Evolutionary conservation across 2,329 filamentous ascomycete genomes (phyloP).

Genomic region (Xylariomycetidae sp.): DNA sequence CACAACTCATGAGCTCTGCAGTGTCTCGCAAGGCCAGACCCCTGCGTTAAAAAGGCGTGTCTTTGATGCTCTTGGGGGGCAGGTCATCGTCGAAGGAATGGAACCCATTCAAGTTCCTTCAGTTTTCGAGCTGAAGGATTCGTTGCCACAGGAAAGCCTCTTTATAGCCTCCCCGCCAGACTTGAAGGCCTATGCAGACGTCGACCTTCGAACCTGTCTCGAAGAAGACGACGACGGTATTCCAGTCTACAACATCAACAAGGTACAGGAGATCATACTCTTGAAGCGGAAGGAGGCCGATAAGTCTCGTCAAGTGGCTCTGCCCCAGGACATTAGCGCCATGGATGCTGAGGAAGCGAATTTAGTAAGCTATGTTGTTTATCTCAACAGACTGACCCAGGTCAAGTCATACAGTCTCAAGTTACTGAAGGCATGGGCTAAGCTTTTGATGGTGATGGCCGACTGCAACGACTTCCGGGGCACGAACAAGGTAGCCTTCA

Average conservation of each 20-base stretch:
- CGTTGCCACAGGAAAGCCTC: constrained; percentile 55
- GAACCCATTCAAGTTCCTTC: constrained; percentile 65
- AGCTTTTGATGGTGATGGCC: constrained; percentile 77
- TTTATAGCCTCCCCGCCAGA: constrained; percentile 49
- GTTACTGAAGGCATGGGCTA: constrained; percentile 78
- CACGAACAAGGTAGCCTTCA: constrained; percentile 67
- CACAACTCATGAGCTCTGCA: constrained; percentile 76
- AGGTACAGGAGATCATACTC: constrained; percentile 68
- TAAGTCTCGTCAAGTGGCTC: constrained; percentile 42
- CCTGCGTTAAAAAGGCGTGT: constrained; percentile 66
- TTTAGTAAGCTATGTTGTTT: constrained; percentile 58
- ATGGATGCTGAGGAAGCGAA: constrained; percentile 55
- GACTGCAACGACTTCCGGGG: constrained; percentile 76
- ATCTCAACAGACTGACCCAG: constrained; percentile 59
- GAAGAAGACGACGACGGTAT: constrained; percentile 55
- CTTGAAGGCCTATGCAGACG: constrained; percentile 56
- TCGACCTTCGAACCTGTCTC: constrained; percentile 64
- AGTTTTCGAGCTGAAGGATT: constrained; percentile 91
- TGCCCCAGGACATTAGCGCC: constrained; percentile 42
- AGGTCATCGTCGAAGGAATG: constrained; percentile 62
- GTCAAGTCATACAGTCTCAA: constrained; percentile 55
- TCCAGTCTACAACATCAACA: constrained; percentile 62
- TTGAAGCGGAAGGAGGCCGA: constrained; percentile 62
- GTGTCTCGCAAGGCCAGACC: constrained; percentile 65
- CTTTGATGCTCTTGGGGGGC: constrained; percentile 72